phyloP scores from a whole-genome alignment of 2,329 filamentous ascomycete species.

The Colletotrichum sidae region DNA sequence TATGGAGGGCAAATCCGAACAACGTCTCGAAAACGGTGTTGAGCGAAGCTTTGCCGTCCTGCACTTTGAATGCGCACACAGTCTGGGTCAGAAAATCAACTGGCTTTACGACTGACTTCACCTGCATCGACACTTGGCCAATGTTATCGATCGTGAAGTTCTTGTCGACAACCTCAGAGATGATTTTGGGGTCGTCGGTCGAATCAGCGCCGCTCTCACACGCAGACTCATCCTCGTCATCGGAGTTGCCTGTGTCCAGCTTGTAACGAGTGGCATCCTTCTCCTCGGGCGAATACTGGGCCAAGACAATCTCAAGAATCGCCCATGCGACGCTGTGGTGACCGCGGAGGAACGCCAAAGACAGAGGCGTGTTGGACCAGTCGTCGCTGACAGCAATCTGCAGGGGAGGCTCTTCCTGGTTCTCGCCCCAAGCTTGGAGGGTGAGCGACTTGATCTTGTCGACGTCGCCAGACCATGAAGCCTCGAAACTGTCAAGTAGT shows the following conservation, averaged over 20 bases:
- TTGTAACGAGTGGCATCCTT: constrained; percentile 63
- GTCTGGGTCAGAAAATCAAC: constrained; percentile 59
- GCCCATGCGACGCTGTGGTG: constrained; percentile 72
- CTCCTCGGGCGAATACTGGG: constrained; percentile 73
- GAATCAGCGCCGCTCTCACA: constrained; percentile 48
- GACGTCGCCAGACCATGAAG: constrained; percentile 77
- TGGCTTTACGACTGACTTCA: constrained; percentile 73
- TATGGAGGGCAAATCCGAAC: constrained; percentile 59
- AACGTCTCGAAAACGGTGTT: constrained; percentile 42
- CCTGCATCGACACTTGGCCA: constrained; percentile 74
- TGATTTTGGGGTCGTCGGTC: constrained; percentile 56
- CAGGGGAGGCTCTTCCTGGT: constrained; percentile 68
- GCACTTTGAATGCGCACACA: constrained; percentile 49
- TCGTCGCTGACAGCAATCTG: constrained; percentile 70
- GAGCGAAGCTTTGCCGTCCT: constrained; percentile 45
- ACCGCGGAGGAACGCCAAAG: constrained; percentile 74
- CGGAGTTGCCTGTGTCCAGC: constrained; percentile 52
- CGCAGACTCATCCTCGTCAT: constrained; percentile 50
- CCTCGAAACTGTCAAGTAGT: constrained; percentile 69
- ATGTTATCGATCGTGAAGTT: constrained; percentile 82
- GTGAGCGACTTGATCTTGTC: constrained; percentile 74
- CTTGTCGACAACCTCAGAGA: constrained; percentile 69
- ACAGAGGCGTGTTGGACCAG: constrained; percentile 69
- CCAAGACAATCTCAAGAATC: constrained; percentile 76
- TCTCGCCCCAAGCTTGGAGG: constrained; percentile 66